Percentiles rank a stretch among this genome's conserved stretches.
Conservation (phyloP, 2,329 filamentous ascomycete genomes). For the Fusarium sp. region DNA sequence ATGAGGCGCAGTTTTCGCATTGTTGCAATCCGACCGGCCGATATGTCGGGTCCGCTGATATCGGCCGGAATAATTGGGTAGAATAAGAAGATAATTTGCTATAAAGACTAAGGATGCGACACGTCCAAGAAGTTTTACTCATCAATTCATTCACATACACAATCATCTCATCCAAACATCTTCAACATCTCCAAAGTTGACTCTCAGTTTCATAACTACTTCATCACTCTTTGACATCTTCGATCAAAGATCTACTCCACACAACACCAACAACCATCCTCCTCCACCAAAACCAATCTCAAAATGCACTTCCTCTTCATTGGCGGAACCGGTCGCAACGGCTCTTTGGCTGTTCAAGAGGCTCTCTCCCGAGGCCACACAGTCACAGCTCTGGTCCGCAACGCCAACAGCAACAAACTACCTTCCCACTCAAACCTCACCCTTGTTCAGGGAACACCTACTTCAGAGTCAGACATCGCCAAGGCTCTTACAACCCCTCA, state of each 20-base stretch:
- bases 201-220: not conserved
- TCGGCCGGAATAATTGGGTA: not conserved
- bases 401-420: not conserved
- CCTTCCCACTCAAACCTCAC: conserved; percentile 8
- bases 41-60: rapidly evolving
- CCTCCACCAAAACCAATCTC: not conserved
- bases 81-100: rapidly evolving
- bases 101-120: conserved; percentile 12
- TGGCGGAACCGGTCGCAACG: conserved; percentile 30
- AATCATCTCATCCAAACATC: rapidly evolving
- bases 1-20: not conserved
- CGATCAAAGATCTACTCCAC: not conserved
- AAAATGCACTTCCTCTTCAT: conserved; percentile 32
- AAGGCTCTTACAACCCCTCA: not conserved
- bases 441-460: conserved; percentile 14
- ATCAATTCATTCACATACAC: not conserved
- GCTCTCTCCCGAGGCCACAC: conserved; percentile 18
- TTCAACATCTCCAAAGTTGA: not conserved
- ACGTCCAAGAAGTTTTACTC: rapidly evolving
- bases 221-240: not conserved
- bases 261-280: not conserved
- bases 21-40: not conserved
- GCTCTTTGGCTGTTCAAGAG: conserved; percentile 19
- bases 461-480: conserved; percentile 10
- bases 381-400: conserved; percentile 19